These are phyloP conservation scores for Lodderomyces jiufengensis DNA, from an alignment of 1,139 yeast species.

Conservation along the genomic window DNA sequence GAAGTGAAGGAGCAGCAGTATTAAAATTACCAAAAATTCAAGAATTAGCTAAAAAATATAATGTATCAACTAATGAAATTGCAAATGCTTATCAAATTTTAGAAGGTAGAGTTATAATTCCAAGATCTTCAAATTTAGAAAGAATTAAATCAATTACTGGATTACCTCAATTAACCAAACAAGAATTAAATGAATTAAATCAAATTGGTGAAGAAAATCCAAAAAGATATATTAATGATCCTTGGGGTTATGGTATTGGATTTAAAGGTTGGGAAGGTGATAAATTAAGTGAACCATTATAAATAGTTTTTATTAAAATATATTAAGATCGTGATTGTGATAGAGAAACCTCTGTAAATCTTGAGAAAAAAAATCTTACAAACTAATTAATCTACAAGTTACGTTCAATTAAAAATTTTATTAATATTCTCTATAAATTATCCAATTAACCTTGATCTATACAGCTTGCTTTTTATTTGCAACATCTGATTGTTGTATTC, in stretches of 20 bases:
- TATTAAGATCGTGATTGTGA: no score
- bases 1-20: conserved; percentile 35
- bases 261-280: conserved; percentile 38
- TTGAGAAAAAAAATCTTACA: no score
- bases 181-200: conserved; percentile 42
- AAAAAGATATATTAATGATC: conserved; percentile 30
- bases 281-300: conserved; percentile 18
- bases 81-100: conserved; percentile 37
- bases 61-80: conserved; percentile 31
- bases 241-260: conserved; percentile 38
- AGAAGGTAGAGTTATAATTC: conserved; percentile 30
- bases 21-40: conserved; percentile 30
- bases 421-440: background rate
- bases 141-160: conserved; percentile 29
- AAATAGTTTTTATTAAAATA: no score
- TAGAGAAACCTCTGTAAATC: no score
- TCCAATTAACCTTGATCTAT: background rate
- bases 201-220: conserved; percentile 44
- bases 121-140: conserved; percentile 37
- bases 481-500: background rate
- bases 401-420: no score
- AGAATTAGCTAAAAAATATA: conserved; percentile 30
- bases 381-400: no score
- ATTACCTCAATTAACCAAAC: conserved; percentile 38
- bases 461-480: conserved; percentile 3